phyloP scores from a whole-genome alignment of 169 alveolate species.

The Eimeria sp. region DNA sequence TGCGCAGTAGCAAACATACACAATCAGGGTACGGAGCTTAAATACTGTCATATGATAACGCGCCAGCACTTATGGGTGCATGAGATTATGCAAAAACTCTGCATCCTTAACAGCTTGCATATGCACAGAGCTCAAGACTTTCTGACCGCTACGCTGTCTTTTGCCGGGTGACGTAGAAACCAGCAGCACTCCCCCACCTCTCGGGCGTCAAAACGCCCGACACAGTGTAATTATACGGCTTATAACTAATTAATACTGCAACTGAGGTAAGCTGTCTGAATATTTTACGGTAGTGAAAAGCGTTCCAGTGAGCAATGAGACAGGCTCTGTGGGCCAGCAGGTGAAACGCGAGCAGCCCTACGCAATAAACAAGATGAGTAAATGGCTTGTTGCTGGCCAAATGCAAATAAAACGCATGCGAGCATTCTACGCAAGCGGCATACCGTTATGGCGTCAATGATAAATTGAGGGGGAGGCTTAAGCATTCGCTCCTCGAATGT shows the following conservation, averaged over 20 bases:
- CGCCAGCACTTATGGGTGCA: not conserved
- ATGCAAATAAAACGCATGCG: not conserved
- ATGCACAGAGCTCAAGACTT: not conserved
- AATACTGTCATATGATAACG: not conserved
- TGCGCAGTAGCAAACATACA: not conserved
- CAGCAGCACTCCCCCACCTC: not conserved
- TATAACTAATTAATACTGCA: not conserved
- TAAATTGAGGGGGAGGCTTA: not conserved
- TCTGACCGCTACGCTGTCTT: not conserved
- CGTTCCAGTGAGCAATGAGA: not conserved
- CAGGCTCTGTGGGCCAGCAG: not conserved
- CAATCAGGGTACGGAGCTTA: not conserved
- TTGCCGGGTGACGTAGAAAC: not conserved
- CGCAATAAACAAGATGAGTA: not conserved
- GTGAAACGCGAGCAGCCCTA: not conserved
- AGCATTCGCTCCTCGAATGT: not conserved
- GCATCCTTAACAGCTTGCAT: not conserved
- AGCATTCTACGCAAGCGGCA: not conserved
- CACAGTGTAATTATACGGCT: not conserved
- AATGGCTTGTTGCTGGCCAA: not conserved
- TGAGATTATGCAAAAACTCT: not conserved
- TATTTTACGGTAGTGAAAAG: too few species aligned
- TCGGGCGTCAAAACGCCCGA: not conserved
- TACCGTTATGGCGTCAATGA: not conserved
- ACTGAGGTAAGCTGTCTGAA: not conserved